A percentile compares a stretch with the other conserved stretches of the same genome.
Conservation (phyloP, 2,329 filamentous ascomycete genomes). For the Hirsutella rhossiliensis region DNA sequence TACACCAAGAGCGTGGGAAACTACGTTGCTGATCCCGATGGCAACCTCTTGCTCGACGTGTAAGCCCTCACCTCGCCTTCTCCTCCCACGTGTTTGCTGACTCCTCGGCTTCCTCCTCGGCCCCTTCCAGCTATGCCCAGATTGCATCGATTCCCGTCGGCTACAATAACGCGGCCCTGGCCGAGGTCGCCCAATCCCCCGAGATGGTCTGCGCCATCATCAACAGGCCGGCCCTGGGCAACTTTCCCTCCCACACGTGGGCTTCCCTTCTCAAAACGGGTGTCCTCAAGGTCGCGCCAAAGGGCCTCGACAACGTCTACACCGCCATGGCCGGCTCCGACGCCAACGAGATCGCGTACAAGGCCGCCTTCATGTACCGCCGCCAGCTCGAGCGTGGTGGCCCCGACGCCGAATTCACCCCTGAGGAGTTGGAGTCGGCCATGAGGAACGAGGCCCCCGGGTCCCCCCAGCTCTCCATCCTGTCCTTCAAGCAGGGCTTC, state of each 20-base stretch:
- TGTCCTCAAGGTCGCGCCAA: conserved; percentile 71
- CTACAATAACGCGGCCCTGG: conserved; percentile 77
- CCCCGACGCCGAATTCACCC: conserved; percentile 62
- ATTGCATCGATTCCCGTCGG: conserved; percentile 88
- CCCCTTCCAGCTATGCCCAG: conserved; percentile 56
- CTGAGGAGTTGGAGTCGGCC: conserved; percentile 58
- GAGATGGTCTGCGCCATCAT: conserved; percentile 74
- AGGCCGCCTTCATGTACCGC: conserved; percentile 90
- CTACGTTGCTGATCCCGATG: conserved; percentile 65
- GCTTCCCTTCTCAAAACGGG: conserved; percentile 66
- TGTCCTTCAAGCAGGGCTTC: conserved; percentile 82
- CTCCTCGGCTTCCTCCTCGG: conserved; percentile 5
- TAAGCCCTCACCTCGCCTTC: conserved; percentile 22
- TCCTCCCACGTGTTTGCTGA: background rate
- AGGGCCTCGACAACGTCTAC: conserved; percentile 79
- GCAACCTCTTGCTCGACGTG: conserved; percentile 62
- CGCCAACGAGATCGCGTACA: conserved; percentile 90
- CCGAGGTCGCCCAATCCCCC: conserved; percentile 56
- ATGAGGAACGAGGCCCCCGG: conserved; percentile 77
- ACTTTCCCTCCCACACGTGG: conserved; percentile 84
- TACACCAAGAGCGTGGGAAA: conserved; percentile 68
- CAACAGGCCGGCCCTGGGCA: conserved; percentile 81
- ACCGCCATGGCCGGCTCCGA: conserved; percentile 83
- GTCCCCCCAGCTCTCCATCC: conserved; percentile 64
- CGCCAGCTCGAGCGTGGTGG: conserved; percentile 73